phyloP scores from a whole-genome alignment of 1,284 basidiomycete species.

The Papiliotrema fonsecae region DNA sequence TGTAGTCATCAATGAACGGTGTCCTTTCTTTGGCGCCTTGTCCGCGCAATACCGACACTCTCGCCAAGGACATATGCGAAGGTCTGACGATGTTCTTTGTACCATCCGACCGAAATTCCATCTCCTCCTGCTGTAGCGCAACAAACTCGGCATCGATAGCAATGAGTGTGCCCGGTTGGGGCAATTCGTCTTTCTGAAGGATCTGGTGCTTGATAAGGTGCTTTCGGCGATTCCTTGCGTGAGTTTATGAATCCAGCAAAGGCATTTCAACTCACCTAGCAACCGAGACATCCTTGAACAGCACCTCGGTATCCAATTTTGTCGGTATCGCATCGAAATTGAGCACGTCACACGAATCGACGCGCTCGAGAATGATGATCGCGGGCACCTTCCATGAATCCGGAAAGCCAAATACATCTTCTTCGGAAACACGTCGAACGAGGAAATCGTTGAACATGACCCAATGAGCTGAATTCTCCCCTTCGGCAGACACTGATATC shows the following conservation, averaged over 20 bases:
- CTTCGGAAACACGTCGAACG: constrained; percentile 74
- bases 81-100: constrained; percentile 89
- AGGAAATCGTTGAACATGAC: constrained; percentile 96
- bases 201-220: constrained; percentile 70
- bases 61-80: constrained; percentile 82
- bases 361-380: constrained; percentile 78
- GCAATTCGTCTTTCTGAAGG: constrained; percentile 70
- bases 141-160: constrained; percentile 99
- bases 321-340: constrained; percentile 65
- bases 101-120: constrained; percentile 89
- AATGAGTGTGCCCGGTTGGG: constrained; percentile 76
- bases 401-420: constrained; percentile 81
- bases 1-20: constrained; percentile 97
- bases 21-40: constrained; percentile 70
- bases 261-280: constrained; percentile 58
- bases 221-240: constrained; percentile 66
- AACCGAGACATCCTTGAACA: constrained; percentile 82
- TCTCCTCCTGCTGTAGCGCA: constrained; percentile 94
- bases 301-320: constrained; percentile 65
- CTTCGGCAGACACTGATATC: constrained; percentile 60
- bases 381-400: constrained; percentile 94
- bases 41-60: constrained; percentile 90
- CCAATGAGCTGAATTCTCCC: constrained; percentile 59
- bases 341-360: constrained; percentile 58
- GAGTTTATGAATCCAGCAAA: neutral